Percentiles rank a stretch among this genome's conserved stretches.
These are phyloP conservation scores for Wickerhamomyces alni DNA, from an alignment of 805 yeast species.

Conservation along the genomic window DNA sequence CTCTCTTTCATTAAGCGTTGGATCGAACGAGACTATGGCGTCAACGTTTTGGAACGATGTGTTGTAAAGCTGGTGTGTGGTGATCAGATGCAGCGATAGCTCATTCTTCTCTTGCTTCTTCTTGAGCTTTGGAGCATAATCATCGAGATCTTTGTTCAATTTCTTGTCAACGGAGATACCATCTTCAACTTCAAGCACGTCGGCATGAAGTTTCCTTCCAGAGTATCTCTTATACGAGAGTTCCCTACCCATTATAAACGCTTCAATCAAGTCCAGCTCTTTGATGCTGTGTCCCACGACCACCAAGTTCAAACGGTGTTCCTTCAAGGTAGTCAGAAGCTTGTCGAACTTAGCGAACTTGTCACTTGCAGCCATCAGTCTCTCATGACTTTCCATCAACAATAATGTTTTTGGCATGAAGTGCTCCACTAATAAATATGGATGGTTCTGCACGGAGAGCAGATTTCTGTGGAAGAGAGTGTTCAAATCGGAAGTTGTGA, in stretches of 20 bases:
- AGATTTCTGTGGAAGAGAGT: constrained; percentile 40
- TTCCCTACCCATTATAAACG: constrained; percentile 66
- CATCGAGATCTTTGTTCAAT: constrained; percentile 18
- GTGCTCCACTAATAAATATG: constrained; percentile 69
- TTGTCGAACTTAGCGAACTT: constrained; percentile 52
- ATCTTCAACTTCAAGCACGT: constrained; percentile 8
- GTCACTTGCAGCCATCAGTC: constrained; percentile 48
- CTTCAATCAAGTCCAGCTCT: constrained; percentile 75
- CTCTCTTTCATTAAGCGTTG: constrained; percentile 27
- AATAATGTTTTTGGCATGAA: constrained; percentile 67
- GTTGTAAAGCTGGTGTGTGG: constrained; percentile 37
- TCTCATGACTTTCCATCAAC: constrained; percentile 57
- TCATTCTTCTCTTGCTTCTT: constrained; percentile 9
- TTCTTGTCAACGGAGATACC: constrained; percentile 23
- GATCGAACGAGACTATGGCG: constrained; percentile 44
- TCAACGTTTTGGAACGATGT: constrained; percentile 31
- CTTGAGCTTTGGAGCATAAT: constrained; percentile 14
- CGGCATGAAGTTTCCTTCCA: constrained; percentile 50
- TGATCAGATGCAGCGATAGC: constrained; percentile 34
- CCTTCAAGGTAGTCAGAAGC: constrained; percentile 25
- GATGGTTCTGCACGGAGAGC: constrained; percentile 52
- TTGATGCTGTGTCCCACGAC: constrained; percentile 57
- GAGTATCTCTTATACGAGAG: constrained; percentile 62
- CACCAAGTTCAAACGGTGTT: constrained; percentile 25
- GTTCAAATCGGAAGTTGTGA: constrained; percentile 28